Conservation (phyloP, 306 rosid species). For the Glycine tomentella region DNA sequence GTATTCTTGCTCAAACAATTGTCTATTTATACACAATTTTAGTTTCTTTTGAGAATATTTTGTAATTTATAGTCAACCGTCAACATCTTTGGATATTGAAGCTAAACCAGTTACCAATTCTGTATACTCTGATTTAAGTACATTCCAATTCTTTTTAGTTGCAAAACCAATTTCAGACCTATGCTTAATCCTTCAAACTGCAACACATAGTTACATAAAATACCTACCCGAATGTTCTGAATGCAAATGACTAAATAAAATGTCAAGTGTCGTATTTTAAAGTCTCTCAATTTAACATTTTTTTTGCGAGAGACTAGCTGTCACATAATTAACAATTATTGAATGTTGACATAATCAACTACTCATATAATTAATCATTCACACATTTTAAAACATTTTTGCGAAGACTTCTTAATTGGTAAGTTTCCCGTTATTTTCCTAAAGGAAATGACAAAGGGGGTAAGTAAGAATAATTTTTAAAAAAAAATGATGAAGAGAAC, state of each 20-base stretch:
- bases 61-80: not conserved
- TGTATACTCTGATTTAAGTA: not conserved
- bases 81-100: not conserved
- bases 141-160: not conserved
- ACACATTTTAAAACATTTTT: conserved; percentile 15
- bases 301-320: not conserved
- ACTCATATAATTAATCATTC: not conserved
- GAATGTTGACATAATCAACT: conserved; percentile 19
- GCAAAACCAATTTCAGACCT: conserved; percentile 6
- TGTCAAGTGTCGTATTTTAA: not conserved
- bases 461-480: not conserved
- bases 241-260: not conserved
- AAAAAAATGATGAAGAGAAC: not conserved
- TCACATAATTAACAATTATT: not conserved
- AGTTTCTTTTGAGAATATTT: not conserved
- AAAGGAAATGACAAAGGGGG: conserved; percentile 9
- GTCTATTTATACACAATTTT: not conserved
- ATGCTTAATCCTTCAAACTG: not conserved
- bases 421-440: not conserved
- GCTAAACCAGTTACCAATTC: not conserved
- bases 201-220: conserved; percentile 15
- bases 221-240: not conserved
- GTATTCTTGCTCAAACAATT: not conserved
- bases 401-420: conserved; percentile 33
- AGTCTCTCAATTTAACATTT: not conserved